Base-by-base conservation (phyloP, 768 basidiomycete genomes). In the Tylopilus subfusipes region DNA sequence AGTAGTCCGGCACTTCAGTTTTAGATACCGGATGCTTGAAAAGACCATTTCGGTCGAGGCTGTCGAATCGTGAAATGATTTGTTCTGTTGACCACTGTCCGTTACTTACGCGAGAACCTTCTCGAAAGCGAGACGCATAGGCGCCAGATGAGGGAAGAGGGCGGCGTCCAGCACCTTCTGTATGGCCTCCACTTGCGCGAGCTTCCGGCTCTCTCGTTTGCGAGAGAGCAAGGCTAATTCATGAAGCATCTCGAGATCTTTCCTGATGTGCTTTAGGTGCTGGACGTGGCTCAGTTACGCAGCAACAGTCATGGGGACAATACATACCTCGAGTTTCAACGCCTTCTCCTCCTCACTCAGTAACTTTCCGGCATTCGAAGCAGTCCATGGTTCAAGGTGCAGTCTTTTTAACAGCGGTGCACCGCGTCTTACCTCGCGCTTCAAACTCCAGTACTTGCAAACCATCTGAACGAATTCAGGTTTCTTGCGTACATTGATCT, bases 301-400 rank as follows among this genome's bases (percentile, higher is more conserved):
- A 14, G 21, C 5, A 11, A 42, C 18, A 2, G 4, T 30, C 16
- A 5, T 12, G 29, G 46, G 8, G 48, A 47, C 18, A 5, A 16
- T 60, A 62, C 85, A 16, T 51, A 93, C 94, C 72, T 90, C 84
- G 21, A 97, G 79, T 63, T 91, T 93, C 76, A 84, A 78, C 10
- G 76, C 70, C 70, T 89, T 92, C 57, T 97, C 92, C 56, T 88
- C 86, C 19, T 94, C 90, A 5, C 84, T 90, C 63, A 91, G 79
- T 29, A 81, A 68, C 59, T 82, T 82, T 8, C 74, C 74, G 7
- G 78, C 78, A 18, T 84, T 79, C 39, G 80, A 83, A 3, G 92
- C 91, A 1, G 95, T 98, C 97, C 97, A 98, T 1, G 97, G 96
- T 74, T 99, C 96, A 25, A 98, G 75, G 73, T 99, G 94, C 53